Percentiles rank a stretch among this genome's conserved stretches.
phyloP scores from a whole-genome alignment of 768 basidiomycete genomes.

The Hericium erinaceus region DNA sequence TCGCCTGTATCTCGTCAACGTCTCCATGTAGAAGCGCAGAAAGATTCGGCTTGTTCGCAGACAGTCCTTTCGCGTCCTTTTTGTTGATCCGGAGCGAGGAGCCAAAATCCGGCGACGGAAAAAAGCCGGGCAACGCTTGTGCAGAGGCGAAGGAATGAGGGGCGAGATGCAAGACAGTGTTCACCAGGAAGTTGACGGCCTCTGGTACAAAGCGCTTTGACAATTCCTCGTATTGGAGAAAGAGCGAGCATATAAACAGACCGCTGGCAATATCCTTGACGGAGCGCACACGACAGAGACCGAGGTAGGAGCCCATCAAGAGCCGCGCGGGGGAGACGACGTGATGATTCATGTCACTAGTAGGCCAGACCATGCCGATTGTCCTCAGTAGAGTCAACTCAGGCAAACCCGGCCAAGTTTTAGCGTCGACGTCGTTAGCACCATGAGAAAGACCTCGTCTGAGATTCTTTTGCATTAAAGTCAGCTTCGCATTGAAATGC shows the following conservation, averaged over 20 bases:
- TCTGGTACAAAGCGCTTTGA: slow-evolving; percentile 90
- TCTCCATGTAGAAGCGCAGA: slow-evolving; percentile 28
- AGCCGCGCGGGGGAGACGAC: slow-evolving; percentile 82
- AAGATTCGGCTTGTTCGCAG: slow-evolving; percentile 39
- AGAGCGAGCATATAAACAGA: slow-evolving; percentile 79
- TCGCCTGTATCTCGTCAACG: slow-evolving; percentile 47
- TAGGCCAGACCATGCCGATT: slow-evolving; percentile 81
- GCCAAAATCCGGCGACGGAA: slow-evolving; percentile 64
- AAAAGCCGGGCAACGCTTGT: slow-evolving; percentile 51
- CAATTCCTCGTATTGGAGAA: slow-evolving; percentile 73
- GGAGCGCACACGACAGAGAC: slow-evolving; percentile 70
- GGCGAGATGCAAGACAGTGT: slow-evolving; percentile 61
- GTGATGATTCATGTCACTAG: slow-evolving; percentile 87
- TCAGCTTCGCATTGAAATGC: slow-evolving; percentile 73
- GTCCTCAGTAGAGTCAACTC: slow-evolving; percentile 78
- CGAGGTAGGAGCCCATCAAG: slow-evolving; percentile 87
- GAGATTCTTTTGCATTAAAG: slow-evolving; percentile 91
- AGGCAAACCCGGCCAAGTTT: slow-evolving; percentile 81
- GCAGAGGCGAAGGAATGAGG: slow-evolving; percentile 45
- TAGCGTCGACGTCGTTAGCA: slow-evolving; percentile 46
- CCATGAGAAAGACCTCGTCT: slow-evolving; percentile 71
- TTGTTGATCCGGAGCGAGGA: slow-evolving; percentile 34
- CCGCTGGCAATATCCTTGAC: slow-evolving; percentile 74
- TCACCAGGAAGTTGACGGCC: slow-evolving; percentile 72
- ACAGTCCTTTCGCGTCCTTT: slow-evolving; percentile 30